phyloP scores from a whole-genome alignment of 2,329 filamentous ascomycete genomes.

The Pezicula radicicola region DNA sequence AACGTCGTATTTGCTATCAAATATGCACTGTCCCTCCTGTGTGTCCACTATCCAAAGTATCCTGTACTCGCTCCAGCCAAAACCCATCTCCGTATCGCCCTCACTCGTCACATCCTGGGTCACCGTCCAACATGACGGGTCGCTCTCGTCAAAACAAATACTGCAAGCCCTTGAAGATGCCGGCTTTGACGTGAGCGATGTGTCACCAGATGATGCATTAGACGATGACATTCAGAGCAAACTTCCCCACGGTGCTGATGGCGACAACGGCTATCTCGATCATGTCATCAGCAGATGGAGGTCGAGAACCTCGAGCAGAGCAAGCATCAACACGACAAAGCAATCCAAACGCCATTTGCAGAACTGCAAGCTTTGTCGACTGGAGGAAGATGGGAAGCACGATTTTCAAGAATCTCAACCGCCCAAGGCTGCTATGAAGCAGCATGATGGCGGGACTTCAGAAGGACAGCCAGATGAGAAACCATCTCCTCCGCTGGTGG shows the following conservation, averaged over 20 bases:
- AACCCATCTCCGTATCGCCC: slow-evolving; percentile 57
- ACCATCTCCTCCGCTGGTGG: slow-evolving; percentile 21
- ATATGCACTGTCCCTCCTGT: slow-evolving; percentile 77
- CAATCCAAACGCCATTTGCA: slow-evolving; percentile 34
- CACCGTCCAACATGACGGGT: slow-evolving; percentile 51
- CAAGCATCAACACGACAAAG: slow-evolving; percentile 16
- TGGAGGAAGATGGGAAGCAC: slow-evolving; percentile 30
- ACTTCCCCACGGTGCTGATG: slow-evolving; percentile 8
- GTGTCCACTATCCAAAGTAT: slow-evolving; percentile 62
- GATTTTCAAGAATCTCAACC: neutral
- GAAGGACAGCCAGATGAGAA: slow-evolving; percentile 3
- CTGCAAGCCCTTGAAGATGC: slow-evolving; percentile 48
- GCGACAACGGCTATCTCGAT: slow-evolving; percentile 22
- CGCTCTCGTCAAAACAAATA: slow-evolving; percentile 40
- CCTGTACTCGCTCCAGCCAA: slow-evolving; percentile 45
- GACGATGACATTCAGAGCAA: neutral
- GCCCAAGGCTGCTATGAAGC: neutral
- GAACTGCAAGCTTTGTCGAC: slow-evolving; percentile 47
- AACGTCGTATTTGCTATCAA: slow-evolving; percentile 57
- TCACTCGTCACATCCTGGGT: slow-evolving; percentile 71
- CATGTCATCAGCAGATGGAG: slow-evolving; percentile 20
- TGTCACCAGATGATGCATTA: slow-evolving; percentile 11
- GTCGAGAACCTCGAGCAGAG: neutral
- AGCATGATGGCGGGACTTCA: slow-evolving; percentile 1
- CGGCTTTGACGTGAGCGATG: slow-evolving; percentile 54